phyloP scores from a whole-genome alignment of 139 green algal genomes.

The Raphidocelis subcapitata region DNA sequence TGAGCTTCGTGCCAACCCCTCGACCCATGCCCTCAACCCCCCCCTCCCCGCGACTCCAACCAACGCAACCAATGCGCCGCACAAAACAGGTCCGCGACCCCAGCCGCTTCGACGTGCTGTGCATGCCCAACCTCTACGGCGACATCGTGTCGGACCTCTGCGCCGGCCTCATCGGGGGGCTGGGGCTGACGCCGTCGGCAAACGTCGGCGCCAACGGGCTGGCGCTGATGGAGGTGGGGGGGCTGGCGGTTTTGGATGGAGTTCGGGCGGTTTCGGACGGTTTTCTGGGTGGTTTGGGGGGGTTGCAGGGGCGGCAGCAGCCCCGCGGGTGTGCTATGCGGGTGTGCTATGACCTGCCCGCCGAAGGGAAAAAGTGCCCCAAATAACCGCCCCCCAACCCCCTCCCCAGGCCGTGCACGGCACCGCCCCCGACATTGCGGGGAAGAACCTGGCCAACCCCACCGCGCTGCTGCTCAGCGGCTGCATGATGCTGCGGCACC shows the following conservation, averaged over 20 bases:
- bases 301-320: too few species aligned
- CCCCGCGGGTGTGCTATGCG: too few species aligned
- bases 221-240: slow-evolving; percentile 92
- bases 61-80: too few species aligned
- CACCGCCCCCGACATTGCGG: slow-evolving; percentile 92
- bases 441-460: slow-evolving; percentile 91
- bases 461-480: slow-evolving; percentile 89
- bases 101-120: slow-evolving; percentile 91
- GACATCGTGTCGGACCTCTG: slow-evolving; percentile 98
- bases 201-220: slow-evolving; percentile 83
- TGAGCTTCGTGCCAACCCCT: not conserved
- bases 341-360: not conserved
- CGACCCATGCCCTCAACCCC: too few species aligned
- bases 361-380: too few species aligned
- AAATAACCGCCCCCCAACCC: too few species aligned
- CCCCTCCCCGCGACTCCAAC: too few species aligned
- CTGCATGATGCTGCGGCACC: slow-evolving; percentile 95
- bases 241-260: too few species aligned
- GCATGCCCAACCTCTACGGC: slow-evolving; percentile 97
- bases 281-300: not conserved
- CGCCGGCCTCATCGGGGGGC: slow-evolving; percentile 91
- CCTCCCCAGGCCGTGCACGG: slow-evolving; percentile 96
- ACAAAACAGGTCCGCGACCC: slow-evolving; percentile 66
- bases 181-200: slow-evolving; percentile 90
- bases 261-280: too few species aligned